These are phyloP conservation scores for Leishmania arabica DNA, from an alignment of 208 protist species.

Conservation along the genomic window DNA sequence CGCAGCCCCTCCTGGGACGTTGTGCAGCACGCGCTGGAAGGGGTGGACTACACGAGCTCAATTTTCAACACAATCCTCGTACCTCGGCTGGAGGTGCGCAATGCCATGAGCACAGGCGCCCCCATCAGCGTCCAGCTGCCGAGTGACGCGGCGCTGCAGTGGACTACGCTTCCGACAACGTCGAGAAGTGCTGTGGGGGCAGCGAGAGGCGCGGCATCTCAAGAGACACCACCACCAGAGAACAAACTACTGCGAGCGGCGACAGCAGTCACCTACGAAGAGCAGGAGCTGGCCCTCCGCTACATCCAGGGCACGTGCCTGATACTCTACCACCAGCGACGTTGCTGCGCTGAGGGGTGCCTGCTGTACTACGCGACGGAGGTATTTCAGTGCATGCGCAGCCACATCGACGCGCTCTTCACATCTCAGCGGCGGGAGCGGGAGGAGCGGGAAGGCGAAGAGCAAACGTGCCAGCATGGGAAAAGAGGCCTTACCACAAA, in stretches of 20 bases:
- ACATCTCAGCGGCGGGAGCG: constrained; percentile 38
- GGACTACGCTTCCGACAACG: constrained; percentile 32
- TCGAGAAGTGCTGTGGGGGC: neutral
- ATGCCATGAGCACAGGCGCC: constrained; percentile 49
- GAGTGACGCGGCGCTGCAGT: constrained; percentile 35
- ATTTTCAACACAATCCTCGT: constrained; percentile 73
- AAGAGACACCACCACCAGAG: neutral
- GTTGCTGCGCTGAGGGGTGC: constrained; percentile 63
- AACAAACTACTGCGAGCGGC: constrained; percentile 39
- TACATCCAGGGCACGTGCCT: constrained; percentile 82
- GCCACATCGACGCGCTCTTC: constrained; percentile 75
- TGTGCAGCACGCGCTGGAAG: constrained; percentile 61
- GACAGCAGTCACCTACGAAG: constrained; percentile 74
- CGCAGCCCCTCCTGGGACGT: constrained; percentile 55
- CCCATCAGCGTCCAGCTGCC: constrained; percentile 41
- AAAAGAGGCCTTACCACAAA: constrained; percentile 18
- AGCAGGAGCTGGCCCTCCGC: constrained; percentile 85
- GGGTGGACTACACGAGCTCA: constrained; percentile 55
- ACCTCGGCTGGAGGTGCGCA: constrained; percentile 51
- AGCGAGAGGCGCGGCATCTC: neutral
- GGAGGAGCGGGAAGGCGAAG: constrained; percentile 14
- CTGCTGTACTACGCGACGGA: constrained; percentile 82
- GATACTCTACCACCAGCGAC: constrained; percentile 72
- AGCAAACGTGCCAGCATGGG: constrained; percentile 9
- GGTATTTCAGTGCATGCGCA: constrained; percentile 80